Percentiles rank a stretch among this genome's conserved stretches.
These are phyloP conservation scores for Syzygium aqueum DNA, from an alignment of 345 rosid species.

Conservation along the genomic window DNA sequence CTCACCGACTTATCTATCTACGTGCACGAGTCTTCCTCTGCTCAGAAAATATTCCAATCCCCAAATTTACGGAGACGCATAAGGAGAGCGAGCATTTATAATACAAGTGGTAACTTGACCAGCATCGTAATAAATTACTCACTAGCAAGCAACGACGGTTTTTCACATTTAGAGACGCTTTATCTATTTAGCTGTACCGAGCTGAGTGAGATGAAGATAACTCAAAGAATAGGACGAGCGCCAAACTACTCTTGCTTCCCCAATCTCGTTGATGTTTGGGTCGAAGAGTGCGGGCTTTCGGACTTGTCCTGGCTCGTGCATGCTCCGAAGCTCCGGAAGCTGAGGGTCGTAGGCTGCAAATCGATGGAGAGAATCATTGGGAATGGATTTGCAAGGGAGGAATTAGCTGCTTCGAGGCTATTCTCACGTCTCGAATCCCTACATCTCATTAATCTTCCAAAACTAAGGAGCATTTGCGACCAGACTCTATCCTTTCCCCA, in stretches of 20 bases:
- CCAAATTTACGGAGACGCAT: neutral
- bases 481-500: neutral
- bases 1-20: neutral
- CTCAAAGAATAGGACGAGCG: neutral
- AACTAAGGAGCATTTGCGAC: neutral
- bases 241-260: neutral
- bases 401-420: neutral
- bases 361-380: accelerated
- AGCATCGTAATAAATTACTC: neutral
- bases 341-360: accelerated
- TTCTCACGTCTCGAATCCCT: accelerated
- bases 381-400: neutral
- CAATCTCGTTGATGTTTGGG: accelerated
- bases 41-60: neutral
- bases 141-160: accelerated
- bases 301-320: neutral
- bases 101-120: neutral
- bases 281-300: accelerated
- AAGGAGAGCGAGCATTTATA: neutral
- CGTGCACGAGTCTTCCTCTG: accelerated
- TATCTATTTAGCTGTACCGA: accelerated
- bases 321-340: accelerated
- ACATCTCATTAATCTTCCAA: accelerated
- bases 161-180: neutral
- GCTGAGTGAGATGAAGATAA: neutral